Base-by-base conservation (phyloP, 495 filamentous ascomycete genomes). In the Usnea hakonensis region DNA sequence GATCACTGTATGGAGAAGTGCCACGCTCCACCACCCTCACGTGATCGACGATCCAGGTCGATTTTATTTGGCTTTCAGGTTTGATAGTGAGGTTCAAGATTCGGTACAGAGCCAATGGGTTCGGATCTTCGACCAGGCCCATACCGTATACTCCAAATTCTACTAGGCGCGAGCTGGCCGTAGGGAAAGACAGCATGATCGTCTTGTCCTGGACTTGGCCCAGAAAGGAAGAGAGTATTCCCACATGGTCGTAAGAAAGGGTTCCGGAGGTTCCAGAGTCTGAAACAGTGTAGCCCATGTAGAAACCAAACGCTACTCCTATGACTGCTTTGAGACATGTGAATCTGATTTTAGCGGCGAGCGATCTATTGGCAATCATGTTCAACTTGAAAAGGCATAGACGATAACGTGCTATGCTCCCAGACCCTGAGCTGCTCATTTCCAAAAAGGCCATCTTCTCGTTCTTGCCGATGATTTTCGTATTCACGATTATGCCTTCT, bases 381-480 rank as follows among this genome's bases (percentile, higher is more conserved):
- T 57, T 57, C 36, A 57, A 41, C 23, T 57, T 57, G 13, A 57
- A 40, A 57, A 57, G 55, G 38, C 55, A 57, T 9, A 57, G 55
- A 38, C 55, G 55, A 41, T 5, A 41, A 28, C 30, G 11, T 30
- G 36, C 33, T 30, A 5, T 14, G 28, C 1, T 16, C 41, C 2
- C 21, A 41, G 55, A 16, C 40, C 8, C 4, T 50, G 33, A 37
- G 53, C 32, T 9, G 11, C 11, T 30, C 23, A 36, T 8, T 38
- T 50, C 46, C 16, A 17, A 32, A 19, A 14, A 26, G 0, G 46
- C 26, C 13, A 26, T 30, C 26, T 50, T 30, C 26, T 30, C 19
- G 23, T 38, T 14, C 23, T 5, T 21, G 36, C 36, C 21, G 28
- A 30, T 26, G n/a, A 28, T 30, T 21, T 30, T 57, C 26, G 55